Percentiles rank a stretch among this genome's conserved stretches.
phyloP scores from a whole-genome alignment of 2,329 filamentous ascomycete genomes.

The Tolypocladium tundrense region DNA sequence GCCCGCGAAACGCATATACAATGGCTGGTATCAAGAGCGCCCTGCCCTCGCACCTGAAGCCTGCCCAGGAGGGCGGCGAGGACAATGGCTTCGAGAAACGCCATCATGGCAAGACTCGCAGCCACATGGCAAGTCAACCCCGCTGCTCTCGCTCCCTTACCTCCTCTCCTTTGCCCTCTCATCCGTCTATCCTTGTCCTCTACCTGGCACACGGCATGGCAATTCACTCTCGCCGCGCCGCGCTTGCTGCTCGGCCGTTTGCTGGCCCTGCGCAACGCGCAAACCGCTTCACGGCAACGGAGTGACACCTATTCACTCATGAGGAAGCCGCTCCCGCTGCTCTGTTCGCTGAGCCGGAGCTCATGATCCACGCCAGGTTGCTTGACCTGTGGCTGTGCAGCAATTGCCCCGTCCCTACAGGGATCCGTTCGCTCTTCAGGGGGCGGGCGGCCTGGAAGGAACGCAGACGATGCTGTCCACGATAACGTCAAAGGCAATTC shows the following conservation, averaged over 20 bases:
- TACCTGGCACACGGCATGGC: neutral
- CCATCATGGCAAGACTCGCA: conserved; percentile 78
- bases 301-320: neutral
- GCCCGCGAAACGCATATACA: conserved; percentile 13
- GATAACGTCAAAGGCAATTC: neutral
- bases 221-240: neutral
- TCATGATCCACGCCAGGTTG: neutral
- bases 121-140: conserved; percentile 62
- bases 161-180: neutral
- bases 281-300: neutral
- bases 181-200: neutral
- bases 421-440: neutral
- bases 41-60: conserved; percentile 77
- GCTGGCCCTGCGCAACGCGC: no score
- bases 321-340: neutral
- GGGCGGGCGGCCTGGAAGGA: neutral
- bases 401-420: neutral
- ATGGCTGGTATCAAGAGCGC: conserved; percentile 71
- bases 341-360: neutral
- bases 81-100: conserved; percentile 46
- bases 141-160: neutral
- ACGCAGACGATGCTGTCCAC: neutral
- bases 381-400: neutral
- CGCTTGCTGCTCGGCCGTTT: neutral
- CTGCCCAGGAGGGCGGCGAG: conserved; percentile 35